A percentile compares a stretch with the other conserved stretches of the same genome.
phyloP scores from a whole-genome alignment of 2,329 filamentous ascomycete species.

The Xylaria sp. region DNA sequence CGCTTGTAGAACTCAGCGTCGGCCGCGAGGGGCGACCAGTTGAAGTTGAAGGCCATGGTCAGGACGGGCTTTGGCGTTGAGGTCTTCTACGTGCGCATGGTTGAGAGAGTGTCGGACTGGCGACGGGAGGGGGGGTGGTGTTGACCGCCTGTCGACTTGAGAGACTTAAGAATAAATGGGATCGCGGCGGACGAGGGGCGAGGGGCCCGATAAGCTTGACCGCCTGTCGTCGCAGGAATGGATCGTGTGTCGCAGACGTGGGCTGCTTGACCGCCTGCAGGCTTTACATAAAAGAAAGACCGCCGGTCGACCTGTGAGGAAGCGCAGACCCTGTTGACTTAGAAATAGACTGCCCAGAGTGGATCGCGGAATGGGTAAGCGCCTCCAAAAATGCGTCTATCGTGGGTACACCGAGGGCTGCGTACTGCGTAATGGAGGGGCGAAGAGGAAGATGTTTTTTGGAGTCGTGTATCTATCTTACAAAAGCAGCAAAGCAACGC shows the following conservation, averaged over 20 bases:
- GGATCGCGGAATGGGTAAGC: conserved; percentile 8
- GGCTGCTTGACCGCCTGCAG: conserved; percentile 6
- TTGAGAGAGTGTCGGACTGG: conserved; percentile 27
- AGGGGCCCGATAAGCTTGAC: conserved; percentile 2
- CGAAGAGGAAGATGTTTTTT: conserved; percentile 1
- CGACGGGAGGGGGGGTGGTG: conserved; percentile 2
- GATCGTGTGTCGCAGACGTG: background rate
- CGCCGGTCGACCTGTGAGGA: background rate
- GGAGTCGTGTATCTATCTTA: background rate
- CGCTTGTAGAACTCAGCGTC: conserved; percentile 91
- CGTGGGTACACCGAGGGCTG: conserved; percentile 19
- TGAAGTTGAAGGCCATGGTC: conserved; percentile 99
- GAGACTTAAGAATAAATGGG: conserved; percentile 18
- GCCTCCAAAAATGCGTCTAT: conserved; percentile 22
- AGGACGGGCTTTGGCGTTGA: conserved; percentile 50
- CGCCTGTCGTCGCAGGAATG: background rate
- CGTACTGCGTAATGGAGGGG: background rate
- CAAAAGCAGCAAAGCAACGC: conserved; percentile 2
- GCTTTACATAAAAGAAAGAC: conserved; percentile 6
- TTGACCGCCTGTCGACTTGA: conserved; percentile 12
- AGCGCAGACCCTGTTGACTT: background rate
- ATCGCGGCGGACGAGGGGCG: background rate
- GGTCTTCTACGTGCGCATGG: conserved; percentile 50
- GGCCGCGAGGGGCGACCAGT: conserved; percentile 98
- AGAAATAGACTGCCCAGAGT: background rate